Percentiles rank a stretch among this genome's conserved stretches.
phyloP scores from a whole-genome alignment of 2,329 filamentous ascomycete genomes.

The Dactylella cylindrospora region DNA sequence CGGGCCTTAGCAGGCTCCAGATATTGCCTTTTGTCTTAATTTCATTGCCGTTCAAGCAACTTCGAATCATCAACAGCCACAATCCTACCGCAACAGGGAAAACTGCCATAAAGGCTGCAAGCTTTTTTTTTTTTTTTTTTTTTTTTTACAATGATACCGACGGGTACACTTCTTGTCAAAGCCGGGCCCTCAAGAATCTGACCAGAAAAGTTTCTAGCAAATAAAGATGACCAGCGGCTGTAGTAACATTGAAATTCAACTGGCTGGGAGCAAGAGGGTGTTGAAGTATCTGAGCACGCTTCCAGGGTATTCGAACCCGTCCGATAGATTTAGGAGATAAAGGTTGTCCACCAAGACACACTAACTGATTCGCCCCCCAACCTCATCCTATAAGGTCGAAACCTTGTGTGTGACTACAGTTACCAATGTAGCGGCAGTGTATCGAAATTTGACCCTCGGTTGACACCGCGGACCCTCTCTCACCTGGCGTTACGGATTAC shows the following conservation, averaged over 20 bases:
- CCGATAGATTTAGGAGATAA: constrained; percentile 11
- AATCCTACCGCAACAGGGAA: too few species aligned
- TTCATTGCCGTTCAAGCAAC: too few species aligned
- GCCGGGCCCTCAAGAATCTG: not conserved
- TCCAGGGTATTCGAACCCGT: constrained; percentile 21
- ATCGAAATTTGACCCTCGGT: constrained; percentile 34
- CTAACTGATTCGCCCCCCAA: constrained; percentile 12
- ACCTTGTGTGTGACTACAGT: constrained; percentile 22
- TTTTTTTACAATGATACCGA: constrained; percentile 9
- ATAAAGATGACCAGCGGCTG: too few species aligned
- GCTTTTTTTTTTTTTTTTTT: too few species aligned
- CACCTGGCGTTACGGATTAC: too few species aligned
- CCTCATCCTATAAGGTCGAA: constrained; percentile 22
- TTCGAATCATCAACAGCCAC: too few species aligned
- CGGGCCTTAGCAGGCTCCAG: too few species aligned
- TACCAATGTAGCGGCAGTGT: constrained; percentile 2
- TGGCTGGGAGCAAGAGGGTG: constrained; percentile 30
- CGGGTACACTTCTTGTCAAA: not conserved
- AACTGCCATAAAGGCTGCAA: too few species aligned
- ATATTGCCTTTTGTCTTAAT: too few species aligned
- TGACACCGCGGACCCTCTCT: constrained; percentile 23
- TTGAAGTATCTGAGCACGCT: constrained; percentile 41
- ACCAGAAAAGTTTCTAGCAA: not conserved
- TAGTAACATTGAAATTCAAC: constrained; percentile 9
- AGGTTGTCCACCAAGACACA: constrained; percentile 31